Evolutionary conservation across 176 grass and related monocot species (phyloP).

Genomic region (Bolboschoenus planiculmis): DNA sequence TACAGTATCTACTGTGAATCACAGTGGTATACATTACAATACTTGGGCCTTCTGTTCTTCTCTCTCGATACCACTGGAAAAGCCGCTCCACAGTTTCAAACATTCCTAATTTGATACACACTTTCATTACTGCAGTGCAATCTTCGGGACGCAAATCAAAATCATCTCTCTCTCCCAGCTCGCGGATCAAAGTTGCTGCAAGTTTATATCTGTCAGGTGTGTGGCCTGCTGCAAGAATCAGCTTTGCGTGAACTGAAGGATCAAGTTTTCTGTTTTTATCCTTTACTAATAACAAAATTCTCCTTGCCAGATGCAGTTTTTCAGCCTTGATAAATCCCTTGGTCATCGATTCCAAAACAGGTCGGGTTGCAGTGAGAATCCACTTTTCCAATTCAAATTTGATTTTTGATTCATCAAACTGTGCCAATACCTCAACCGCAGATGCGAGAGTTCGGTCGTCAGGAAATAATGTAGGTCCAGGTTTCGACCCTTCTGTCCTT

Average conservation of each 20-base stretch:
- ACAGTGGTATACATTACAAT: slow-evolving; percentile 89
- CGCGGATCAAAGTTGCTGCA: slow-evolving; percentile 39
- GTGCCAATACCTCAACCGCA: slow-evolving; percentile 52
- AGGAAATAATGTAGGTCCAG: slow-evolving; percentile 39
- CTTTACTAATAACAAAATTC: slow-evolving; percentile 50
- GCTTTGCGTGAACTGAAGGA: slow-evolving; percentile 44
- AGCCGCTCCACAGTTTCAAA: slow-evolving; percentile 53
- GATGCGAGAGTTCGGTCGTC: slow-evolving; percentile 63
- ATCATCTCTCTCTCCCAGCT: slow-evolving; percentile 48
- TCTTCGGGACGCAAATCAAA: slow-evolving; percentile 45
- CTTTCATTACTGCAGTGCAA: slow-evolving; percentile 79
- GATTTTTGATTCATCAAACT: slow-evolving; percentile 37
- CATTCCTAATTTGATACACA: slow-evolving; percentile 63
- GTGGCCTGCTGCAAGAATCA: slow-evolving; percentile 47
- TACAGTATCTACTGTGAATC: slow-evolving; percentile 58
- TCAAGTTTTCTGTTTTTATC: slow-evolving; percentile 46
- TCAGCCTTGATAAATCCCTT: slow-evolving; percentile 61
- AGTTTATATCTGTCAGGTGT: slow-evolving; percentile 66
- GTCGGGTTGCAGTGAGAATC: slow-evolving; percentile 47
- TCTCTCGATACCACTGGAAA: slow-evolving; percentile 58
- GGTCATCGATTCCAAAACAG: slow-evolving; percentile 62
- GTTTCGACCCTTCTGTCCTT: slow-evolving; percentile 20
- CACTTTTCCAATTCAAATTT: slow-evolving; percentile 43
- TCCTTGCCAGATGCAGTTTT: slow-evolving; percentile 37
- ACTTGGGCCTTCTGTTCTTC: slow-evolving; percentile 7